Base-by-base conservation (phyloP, 1,284 basidiomycete species). In the Tausonia pullulans region DNA sequence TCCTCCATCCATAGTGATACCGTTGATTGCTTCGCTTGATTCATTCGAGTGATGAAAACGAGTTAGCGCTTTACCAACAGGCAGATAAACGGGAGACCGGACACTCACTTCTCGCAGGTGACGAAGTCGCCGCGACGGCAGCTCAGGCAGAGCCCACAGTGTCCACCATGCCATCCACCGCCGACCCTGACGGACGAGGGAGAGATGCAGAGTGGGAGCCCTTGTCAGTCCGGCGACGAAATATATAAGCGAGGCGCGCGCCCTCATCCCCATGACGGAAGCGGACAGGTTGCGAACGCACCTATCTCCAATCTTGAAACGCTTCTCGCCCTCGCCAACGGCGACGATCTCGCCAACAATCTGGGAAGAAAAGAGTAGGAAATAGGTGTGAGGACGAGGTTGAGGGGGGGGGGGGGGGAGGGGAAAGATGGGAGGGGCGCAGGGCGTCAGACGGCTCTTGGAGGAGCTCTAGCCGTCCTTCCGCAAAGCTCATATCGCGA, bases 1-100 rank as follows among this genome's bases (percentile, higher is more conserved):
- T 43, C 71, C 74, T 57, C 79, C 78, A 52, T 76, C 76, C 16
- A 66, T 69, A 0, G 69, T 61, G 61, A 78, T 62, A 50, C 77
- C 78, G 58, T 72, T 74, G 64, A 69, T 64, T 14, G 43, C 16
- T 39, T 60, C 44, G 5, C 27, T 27, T 27, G 27, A 27, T 27
- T 27, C 27, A 27, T 27, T 27, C 27, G 27, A 27, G 27, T 27
- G 13, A 4, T 11, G 48, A 8, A 7, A 2, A 13, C n/a, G 44
- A 3, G n/a, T n/a, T 39, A 41, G 16, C 9, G 5, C 16, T 39
- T 45, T 8, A 27, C 2, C 27, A 5, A 27, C 14, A 11, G 3
- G 4, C 5, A 55, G 9, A 6, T 40, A 46, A 44, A 9, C 8
- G 11, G 27, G 39, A 8, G 27, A 51, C 67, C 49, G 27, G 2